These are phyloP conservation scores for Vaccinium darrowii DNA, from an alignment of 148 eudicot genomes.

Conservation along the genomic window DNA sequence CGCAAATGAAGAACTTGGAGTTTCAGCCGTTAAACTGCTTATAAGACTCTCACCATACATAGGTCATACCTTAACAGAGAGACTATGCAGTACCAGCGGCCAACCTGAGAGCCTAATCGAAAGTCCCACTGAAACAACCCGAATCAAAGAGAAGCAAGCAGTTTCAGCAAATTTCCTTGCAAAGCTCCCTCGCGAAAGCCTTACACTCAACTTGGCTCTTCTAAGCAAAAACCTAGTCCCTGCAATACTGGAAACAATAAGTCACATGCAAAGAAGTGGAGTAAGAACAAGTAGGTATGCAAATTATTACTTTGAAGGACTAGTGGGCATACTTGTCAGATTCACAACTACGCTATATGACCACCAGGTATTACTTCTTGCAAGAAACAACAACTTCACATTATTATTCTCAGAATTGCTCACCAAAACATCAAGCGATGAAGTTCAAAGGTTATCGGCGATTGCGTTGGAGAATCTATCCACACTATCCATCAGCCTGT, in stretches of 20 bases:
- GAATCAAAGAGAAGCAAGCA: slow-evolving; percentile 62
- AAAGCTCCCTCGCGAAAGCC: slow-evolving; percentile 71
- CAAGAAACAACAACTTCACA: slow-evolving; percentile 48
- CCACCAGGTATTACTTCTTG: slow-evolving; percentile 46
- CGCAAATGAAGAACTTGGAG: slow-evolving; percentile 60
- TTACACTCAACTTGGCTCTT: slow-evolving; percentile 63
- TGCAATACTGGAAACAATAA: slow-evolving; percentile 38
- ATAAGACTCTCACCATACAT: slow-evolving; percentile 57
- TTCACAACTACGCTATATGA: slow-evolving; percentile 74
- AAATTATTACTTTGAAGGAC: slow-evolving; percentile 59
- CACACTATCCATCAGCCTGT: slow-evolving; percentile 45
- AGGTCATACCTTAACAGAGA: slow-evolving; percentile 66
- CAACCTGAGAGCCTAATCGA: slow-evolving; percentile 62
- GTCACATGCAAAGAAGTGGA: slow-evolving; percentile 47
- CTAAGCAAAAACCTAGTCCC: slow-evolving; percentile 45
- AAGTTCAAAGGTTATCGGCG: slow-evolving; percentile 66
- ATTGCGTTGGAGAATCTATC: slow-evolving; percentile 75
- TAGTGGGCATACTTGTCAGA: slow-evolving; percentile 78
- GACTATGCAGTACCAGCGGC: slow-evolving; percentile 58
- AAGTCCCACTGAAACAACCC: slow-evolving; percentile 36
- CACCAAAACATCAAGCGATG: slow-evolving; percentile 51
- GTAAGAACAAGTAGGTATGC: slow-evolving; percentile 56
- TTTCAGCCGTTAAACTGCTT: slow-evolving; percentile 55
- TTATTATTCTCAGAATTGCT: slow-evolving; percentile 56
- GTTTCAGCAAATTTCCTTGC: slow-evolving; percentile 64